Percentiles rank a stretch among this genome's conserved stretches.
Conservation (phyloP, 257 asterid species). For the Cinchona pubescens region DNA sequence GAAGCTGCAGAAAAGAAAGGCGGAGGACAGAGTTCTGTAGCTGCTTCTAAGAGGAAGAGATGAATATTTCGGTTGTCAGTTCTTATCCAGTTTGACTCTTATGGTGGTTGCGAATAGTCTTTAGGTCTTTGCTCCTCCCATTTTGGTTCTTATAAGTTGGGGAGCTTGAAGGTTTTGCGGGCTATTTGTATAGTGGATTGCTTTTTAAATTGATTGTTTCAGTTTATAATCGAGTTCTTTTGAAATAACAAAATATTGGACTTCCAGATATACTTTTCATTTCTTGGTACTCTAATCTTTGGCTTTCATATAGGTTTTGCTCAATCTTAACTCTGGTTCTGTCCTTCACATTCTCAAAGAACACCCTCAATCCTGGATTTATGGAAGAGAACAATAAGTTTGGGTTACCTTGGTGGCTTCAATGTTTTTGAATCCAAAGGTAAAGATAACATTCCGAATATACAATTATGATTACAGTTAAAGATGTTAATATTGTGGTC, state of each 20-base stretch:
- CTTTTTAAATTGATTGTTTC: not conserved
- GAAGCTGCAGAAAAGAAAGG: constrained; percentile 34
- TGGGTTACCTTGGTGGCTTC: no score
- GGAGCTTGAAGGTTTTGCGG: not conserved
- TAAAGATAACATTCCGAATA: no score
- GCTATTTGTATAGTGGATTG: constrained; percentile 1
- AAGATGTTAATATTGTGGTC: no score
- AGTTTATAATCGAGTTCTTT: not conserved
- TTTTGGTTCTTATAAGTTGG: constrained; percentile 10
- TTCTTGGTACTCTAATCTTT: not conserved
- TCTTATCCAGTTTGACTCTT: not conserved
- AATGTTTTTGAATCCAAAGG: no score
- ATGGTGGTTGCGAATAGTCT: not conserved
- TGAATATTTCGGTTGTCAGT: constrained; percentile 20
- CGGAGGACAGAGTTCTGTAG: constrained; percentile 44
- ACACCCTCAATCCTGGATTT: not conserved
- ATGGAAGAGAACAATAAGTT: no score
- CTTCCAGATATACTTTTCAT: not conserved
- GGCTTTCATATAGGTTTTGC: not conserved
- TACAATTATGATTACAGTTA: no score
- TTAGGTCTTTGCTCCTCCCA: not conserved
- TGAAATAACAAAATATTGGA: not conserved
- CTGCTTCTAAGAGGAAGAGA: constrained; percentile 73
- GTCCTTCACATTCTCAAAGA: not conserved
- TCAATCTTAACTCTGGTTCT: not conserved